Evolutionary conservation across 1,284 basidiomycete genomes (phyloP).

Genomic region (Irpex sp.): DNA sequence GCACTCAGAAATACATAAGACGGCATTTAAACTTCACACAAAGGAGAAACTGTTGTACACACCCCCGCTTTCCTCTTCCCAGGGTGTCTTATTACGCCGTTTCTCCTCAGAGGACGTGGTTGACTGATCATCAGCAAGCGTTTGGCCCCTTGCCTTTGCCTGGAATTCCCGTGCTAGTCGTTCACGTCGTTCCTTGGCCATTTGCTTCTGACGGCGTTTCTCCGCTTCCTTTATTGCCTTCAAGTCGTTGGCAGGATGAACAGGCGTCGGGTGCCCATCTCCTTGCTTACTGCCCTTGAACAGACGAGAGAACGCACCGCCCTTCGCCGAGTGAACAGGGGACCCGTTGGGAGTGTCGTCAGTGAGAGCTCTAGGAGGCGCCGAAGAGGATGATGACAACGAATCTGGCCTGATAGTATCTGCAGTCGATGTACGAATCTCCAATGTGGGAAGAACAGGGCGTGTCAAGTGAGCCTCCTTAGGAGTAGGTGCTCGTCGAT

Average conservation of each 20-base stretch:
- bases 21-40: background rate
- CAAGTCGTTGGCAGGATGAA: background rate
- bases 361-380: background rate
- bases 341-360: background rate
- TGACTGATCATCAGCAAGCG: slow-evolving; percentile 5
- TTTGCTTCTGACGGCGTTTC: slow-evolving; percentile 44
- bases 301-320: background rate
- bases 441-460: slow-evolving; percentile 10
- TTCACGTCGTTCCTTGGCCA: slow-evolving; percentile 36
- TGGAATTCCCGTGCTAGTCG: slow-evolving; percentile 31
- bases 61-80: background rate
- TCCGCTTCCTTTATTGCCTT: slow-evolving; percentile 39
- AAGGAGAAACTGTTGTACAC: slow-evolving; percentile 7
- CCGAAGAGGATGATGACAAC: background rate
- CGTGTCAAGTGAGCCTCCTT: slow-evolving; percentile 2
- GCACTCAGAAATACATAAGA: too few relatives aligned
- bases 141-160: slow-evolving; percentile 28
- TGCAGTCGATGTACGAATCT: slow-evolving; percentile 4
- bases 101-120: slow-evolving; percentile 3
- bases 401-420: background rate
- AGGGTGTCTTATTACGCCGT: background rate
- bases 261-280: background rate
- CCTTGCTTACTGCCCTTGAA: background rate
- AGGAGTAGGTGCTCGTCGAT: background rate
- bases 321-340: background rate